Evolutionary conservation across 2,329 filamentous ascomycete genomes (phyloP).

Genomic region (Aureobasidium leucospermi): DNA sequence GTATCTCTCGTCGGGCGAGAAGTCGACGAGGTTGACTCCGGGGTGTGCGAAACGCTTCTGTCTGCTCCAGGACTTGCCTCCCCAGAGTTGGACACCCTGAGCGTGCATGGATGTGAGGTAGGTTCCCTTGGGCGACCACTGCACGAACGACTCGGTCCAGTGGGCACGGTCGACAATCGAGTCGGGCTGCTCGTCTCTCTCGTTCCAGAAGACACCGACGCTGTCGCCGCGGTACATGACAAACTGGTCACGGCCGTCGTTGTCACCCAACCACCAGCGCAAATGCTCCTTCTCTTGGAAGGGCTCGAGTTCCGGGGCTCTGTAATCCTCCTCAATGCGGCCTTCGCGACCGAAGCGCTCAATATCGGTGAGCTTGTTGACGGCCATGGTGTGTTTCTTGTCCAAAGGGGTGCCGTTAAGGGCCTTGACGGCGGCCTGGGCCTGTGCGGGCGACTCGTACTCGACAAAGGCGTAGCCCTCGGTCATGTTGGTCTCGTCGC

Average conservation of each 20-base stretch:
- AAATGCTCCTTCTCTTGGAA: constrained; percentile 93
- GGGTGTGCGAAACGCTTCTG: constrained; percentile 92
- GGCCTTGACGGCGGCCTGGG: constrained; percentile 78
- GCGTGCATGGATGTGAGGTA: constrained; percentile 91
- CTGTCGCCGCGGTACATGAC: constrained; percentile 87
- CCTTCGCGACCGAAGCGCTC: constrained; percentile 94
- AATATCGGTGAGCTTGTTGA: constrained; percentile 98
- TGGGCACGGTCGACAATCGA: constrained; percentile 83
- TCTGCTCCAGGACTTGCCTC: constrained; percentile 78
- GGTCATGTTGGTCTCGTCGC: constrained; percentile 69
- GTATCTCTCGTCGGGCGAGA: constrained; percentile 89
- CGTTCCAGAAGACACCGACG: constrained; percentile 97
- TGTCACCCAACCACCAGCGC: constrained; percentile 84
- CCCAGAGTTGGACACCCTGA: constrained; percentile 97
- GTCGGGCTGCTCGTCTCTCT: constrained; percentile 85
- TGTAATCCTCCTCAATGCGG: constrained; percentile 85
- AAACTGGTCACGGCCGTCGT: constrained; percentile 88
- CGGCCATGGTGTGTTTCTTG: constrained; percentile 89
- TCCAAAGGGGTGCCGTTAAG: constrained; percentile 83
- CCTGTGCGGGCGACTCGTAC: constrained; percentile 84
- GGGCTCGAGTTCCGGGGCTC: constrained; percentile 68
- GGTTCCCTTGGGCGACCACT: constrained; percentile 94
- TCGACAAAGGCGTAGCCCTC: constrained; percentile 95
- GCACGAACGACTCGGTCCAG: constrained; percentile 97
- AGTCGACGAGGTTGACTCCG: constrained; percentile 91